Percentiles rank a stretch among this genome's conserved stretches.
Conservation (phyloP, 192 early-diverging fungal genomes). For the Umbelopsis isabellina region DNA sequence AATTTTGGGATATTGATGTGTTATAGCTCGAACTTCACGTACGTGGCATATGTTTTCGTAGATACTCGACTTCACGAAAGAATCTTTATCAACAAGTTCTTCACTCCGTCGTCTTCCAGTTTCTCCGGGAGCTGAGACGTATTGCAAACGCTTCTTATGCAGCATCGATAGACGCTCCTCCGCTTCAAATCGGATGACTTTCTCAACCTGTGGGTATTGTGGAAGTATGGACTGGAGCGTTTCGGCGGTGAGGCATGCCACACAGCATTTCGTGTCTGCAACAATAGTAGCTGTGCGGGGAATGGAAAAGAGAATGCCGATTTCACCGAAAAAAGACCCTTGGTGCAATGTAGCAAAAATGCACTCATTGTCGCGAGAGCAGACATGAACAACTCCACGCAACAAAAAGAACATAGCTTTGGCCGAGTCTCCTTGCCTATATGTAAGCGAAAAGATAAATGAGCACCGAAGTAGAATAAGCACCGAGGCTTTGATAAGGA, state of each 20-base stretch:
- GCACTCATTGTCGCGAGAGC: constrained; percentile 52
- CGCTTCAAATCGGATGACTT: constrained; percentile 60
- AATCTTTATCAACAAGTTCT: background rate
- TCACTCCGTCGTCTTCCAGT: background rate
- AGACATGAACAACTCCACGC: constrained; percentile 51
- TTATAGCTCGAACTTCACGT: background rate
- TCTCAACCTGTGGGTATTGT: constrained; percentile 65
- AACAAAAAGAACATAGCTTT: constrained; percentile 61
- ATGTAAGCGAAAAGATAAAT: background rate
- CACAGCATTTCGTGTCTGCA: constrained; percentile 63
- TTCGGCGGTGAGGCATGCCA: constrained; percentile 67
- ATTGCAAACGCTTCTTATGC: constrained; percentile 34
- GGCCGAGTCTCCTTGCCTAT: constrained; percentile 42
- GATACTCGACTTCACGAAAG: background rate
- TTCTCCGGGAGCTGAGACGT: background rate
- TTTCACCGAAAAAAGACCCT: constrained; percentile 80
- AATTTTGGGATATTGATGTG: background rate
- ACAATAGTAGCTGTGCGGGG: constrained; percentile 73
- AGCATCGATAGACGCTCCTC: constrained; percentile 61
- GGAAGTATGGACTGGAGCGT: constrained; percentile 55
- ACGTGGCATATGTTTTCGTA: constrained; percentile 18
- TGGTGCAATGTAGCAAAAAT: constrained; percentile 60
- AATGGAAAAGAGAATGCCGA: constrained; percentile 73
- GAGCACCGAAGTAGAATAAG: background rate
- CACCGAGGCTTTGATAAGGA: background rate